Evolutionary conservation across 768 basidiomycete species (phyloP), one percentile per base, ranked within the genome.

Genomic region (Hypsizygus marmoreus): DNA sequence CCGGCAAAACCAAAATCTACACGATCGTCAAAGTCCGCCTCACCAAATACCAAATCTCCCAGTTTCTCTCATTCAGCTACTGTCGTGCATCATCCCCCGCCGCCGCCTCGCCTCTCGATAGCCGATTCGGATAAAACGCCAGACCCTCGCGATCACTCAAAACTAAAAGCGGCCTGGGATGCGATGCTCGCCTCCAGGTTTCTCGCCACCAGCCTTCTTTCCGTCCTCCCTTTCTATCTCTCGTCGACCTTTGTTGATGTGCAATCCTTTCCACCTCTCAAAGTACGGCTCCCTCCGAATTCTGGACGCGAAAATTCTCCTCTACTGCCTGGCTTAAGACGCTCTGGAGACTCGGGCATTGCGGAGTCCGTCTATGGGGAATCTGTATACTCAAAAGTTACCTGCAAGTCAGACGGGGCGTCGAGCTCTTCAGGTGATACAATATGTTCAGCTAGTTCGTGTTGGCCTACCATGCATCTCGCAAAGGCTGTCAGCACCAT

Each of bases 181-280:
- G 73, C 75, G 30, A 85, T 88, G 84, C 73, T 88, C 22, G 60
- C 74, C 33, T 69, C 63, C 17, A 71, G 79, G 13, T 85, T 86
- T 56, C 66, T 88, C 25, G 66, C 79, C 0, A 61, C 76, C 6
- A 76, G 76, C 14, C 59, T 82, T 6, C 66, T 81, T 49, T 74
- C 80, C 13, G 72, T 87, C 40, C 71, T 88, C 39, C 84, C 84
- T 0, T 84, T 88, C 51, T 84, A 88, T 54, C 69, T 89, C 28
- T 77, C 76, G 13, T 75, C 73, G 41, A 49, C 55, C 6, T 88
- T 88, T 53, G 57, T 60, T 7, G 75, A 80, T 36, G 72, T 84
- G 35, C 73, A 73, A 52, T 66, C 73, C 2, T 72, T 77, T 52
- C 70, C 75, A 12, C 65, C 73, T 2, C 60, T 77, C 47, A 72